A percentile compares a stretch with the other conserved stretches of the same genome.
Conservation (phyloP, 202 grass and related monocot genomes). For the Sporobolus alterniflorus region DNA sequence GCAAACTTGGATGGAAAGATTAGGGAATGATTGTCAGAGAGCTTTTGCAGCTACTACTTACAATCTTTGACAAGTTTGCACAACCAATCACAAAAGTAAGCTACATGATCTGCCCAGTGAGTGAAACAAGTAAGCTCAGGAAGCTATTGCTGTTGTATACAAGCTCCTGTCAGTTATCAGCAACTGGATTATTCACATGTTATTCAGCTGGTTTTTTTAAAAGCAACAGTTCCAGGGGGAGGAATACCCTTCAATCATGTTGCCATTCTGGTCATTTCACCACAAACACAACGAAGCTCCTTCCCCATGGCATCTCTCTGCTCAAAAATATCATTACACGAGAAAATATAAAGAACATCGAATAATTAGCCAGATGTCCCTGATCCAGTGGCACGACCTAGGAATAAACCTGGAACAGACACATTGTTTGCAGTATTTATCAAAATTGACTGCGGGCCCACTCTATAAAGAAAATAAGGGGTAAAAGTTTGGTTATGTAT, state of each 20-base stretch:
- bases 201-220: constrained; percentile 24
- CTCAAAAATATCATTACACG: constrained; percentile 38
- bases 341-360: background rate
- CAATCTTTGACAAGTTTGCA: constrained; percentile 58
- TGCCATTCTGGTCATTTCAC: constrained; percentile 24
- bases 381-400: background rate
- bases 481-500: background rate
- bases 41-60: background rate
- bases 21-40: constrained; percentile 68
- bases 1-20: constrained; percentile 79
- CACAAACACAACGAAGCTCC: background rate
- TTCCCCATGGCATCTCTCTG: constrained; percentile 51
- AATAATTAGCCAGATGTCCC: background rate
- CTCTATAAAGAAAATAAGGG: background rate
- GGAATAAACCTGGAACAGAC: constrained; percentile 2
- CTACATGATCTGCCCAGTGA: constrained; percentile 29
- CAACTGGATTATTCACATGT: constrained; percentile 13
- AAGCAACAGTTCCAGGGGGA: constrained; percentile 20
- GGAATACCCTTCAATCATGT: constrained; percentile 48
- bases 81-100: constrained; percentile 85
- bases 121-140: constrained; percentile 23
- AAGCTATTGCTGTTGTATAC: constrained; percentile 33
- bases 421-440: background rate
- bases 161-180: constrained; percentile 38
- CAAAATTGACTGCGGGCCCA: background rate